A percentile compares a stretch with the other conserved stretches of the same genome.
Evolutionary conservation across 2,329 filamentous ascomycete genomes (phyloP).

Genomic region (Talaromyces marneffei): DNA sequence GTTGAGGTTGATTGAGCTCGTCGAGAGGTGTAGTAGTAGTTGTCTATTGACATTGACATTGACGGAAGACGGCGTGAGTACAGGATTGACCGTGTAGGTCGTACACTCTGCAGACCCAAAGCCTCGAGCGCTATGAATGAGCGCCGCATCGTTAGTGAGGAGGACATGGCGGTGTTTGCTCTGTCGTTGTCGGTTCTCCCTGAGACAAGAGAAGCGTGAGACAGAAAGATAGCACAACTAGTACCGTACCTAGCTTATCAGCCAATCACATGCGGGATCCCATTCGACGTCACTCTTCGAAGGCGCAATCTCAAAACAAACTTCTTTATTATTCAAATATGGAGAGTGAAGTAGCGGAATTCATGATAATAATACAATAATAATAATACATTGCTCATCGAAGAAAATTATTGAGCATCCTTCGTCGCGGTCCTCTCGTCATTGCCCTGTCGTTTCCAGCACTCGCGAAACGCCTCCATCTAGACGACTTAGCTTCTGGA

Average conservation of each 20-base stretch:
- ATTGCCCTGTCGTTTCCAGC: conserved; percentile 88
- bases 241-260: not conserved
- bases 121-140: conserved; percentile 14
- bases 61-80: not conserved
- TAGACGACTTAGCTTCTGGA: conserved; percentile 33
- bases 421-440: conserved; percentile 73
- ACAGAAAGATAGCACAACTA: not conserved
- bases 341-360: not conserved
- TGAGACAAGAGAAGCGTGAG: not conserved
- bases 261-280: not conserved
- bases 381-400: not conserved
- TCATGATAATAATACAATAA: not conserved
- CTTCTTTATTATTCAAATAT: too few relatives aligned
- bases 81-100: not conserved
- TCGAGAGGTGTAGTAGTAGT: not conserved
- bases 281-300: too few relatives aligned
- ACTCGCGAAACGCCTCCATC: conserved; percentile 86
- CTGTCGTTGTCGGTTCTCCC: too few relatives aligned
- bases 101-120: not conserved
- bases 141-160: conserved; percentile 11
- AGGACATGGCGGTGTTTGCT: conserved; percentile 12
- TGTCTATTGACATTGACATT: too few relatives aligned
- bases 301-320: too few relatives aligned
- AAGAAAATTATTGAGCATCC: conserved; percentile 49
- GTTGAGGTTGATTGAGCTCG: conserved; percentile 1